Base-by-base conservation (phyloP, 345 rosid species). In the Citrus australasica region DNA sequence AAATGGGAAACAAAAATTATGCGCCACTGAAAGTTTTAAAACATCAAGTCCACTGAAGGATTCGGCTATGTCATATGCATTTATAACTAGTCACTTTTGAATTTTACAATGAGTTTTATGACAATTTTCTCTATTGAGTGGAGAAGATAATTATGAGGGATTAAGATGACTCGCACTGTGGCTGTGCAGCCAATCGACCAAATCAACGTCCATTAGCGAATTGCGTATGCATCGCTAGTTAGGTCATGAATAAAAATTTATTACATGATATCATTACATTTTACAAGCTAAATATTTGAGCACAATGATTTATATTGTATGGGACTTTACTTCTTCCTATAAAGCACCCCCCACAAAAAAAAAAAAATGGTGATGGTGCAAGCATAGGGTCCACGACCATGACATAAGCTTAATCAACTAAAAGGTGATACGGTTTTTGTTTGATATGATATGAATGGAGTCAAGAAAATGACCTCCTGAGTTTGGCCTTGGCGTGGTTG, bases 401-500 rank as follows among this genome's bases (percentile, higher is more conserved):
- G 74, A 46, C 59, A 17, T 28, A 28, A 70, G 27, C 25, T 46
- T 17, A 46, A 42, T 42, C 27, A 69, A 69, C 48, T 32, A 71
- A 27, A 48, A 30, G 9, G 61, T 22, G 61, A 21, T 51, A 55
- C 30, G 25, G 17, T 35, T 59, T 51, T 51, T 16, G 27, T 24
- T 25, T n/a, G 37, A 66, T 73, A 59, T 59, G 19, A 24, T 25
- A 24, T 9, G 17, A 19, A 56, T 8, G 10, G 40, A 56, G 28
- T 71, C 68, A 27, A 19, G 62, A 51, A 71, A 53, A 53, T 53
- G 58, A 53, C 30, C 62, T 71, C 32, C 4, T 28, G 74, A 53
- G 74, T 30, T 71, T 8, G 62, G 13, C 42, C 55, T 64, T 64
- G 32, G 48, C 78, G 78, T 46, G 70, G 42, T 13, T 75, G 78